Conservation (phyloP, 75 land plant genomes). For the Pinus tabuliformis region DNA sequence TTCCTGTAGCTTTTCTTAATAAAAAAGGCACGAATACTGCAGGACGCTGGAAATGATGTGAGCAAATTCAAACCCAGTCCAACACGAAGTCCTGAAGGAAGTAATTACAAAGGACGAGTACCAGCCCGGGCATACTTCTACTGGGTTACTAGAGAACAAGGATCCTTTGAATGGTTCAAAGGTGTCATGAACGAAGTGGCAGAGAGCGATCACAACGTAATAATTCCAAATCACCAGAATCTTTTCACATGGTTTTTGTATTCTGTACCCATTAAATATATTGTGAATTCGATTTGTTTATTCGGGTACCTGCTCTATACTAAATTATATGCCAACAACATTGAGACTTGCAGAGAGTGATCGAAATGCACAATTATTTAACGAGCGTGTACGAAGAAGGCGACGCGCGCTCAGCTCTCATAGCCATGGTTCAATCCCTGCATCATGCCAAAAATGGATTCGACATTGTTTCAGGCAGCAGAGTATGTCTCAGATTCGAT, state of each 20-base stretch:
- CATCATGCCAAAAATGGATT: slow-evolving; percentile 84
- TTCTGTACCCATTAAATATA: background rate
- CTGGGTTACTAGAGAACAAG: slow-evolving; percentile 92
- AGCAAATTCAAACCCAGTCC: background rate
- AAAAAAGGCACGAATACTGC: background rate
- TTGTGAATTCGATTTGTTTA: no score
- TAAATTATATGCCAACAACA: no score
- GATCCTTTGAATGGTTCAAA: slow-evolving; percentile 93
- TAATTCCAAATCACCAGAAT: background rate
- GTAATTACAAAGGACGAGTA: slow-evolving; percentile 10
- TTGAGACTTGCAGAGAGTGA: background rate
- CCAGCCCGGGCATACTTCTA: slow-evolving; percentile 83
- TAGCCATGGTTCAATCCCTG: slow-evolving; percentile 75
- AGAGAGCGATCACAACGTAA: slow-evolving; percentile 58
- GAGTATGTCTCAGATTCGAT: slow-evolving; percentile 29
- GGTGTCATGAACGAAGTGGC: slow-evolving; percentile 89
- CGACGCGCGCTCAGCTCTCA: slow-evolving; percentile 80
- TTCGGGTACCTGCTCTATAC: no score
- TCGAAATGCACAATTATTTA: slow-evolving; percentile 28
- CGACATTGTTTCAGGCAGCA: slow-evolving; percentile 78
- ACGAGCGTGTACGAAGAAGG: slow-evolving; percentile 93
- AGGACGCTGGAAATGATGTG: slow-evolving; percentile 2
- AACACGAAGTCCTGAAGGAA: background rate
- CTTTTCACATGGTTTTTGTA: background rate
- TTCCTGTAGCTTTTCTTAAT: no score